phyloP scores from a whole-genome alignment of 2,329 filamentous ascomycete genomes.

The Trichoderma cornu-damae region DNA sequence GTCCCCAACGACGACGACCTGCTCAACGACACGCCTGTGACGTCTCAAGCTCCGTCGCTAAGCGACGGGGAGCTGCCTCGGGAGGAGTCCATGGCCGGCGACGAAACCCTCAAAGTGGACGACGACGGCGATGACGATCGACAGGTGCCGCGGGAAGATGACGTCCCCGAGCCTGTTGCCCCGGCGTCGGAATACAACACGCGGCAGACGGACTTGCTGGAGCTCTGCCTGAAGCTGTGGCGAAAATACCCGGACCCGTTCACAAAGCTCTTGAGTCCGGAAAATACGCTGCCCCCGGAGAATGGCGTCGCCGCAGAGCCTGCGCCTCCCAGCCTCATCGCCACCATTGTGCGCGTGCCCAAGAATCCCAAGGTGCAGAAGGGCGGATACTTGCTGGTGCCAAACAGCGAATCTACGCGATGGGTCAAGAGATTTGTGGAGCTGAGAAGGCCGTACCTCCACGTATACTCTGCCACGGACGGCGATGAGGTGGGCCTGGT shows the following conservation, averaged over 20 bases:
- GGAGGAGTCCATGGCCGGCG: conserved; percentile 24
- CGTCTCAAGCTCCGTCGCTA: conserved; percentile 40
- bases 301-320: conserved; percentile 52
- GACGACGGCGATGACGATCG: conserved; percentile 22
- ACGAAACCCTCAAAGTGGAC: conserved; percentile 23
- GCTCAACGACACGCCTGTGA: conserved; percentile 53
- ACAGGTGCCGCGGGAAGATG: conserved; percentile 22
- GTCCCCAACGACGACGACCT: conserved; percentile 53
- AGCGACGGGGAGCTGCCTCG: conserved; percentile 23
- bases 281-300: conserved; percentile 63
- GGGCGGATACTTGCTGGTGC: conserved; percentile 80
- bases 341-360: conserved; percentile 68
- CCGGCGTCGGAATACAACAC: conserved; percentile 42
- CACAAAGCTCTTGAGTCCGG: conserved; percentile 50
- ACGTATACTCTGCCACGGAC: conserved; percentile 78
- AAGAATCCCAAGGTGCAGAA: conserved; percentile 81
- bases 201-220: conserved; percentile 43
- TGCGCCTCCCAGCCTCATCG: conserved; percentile 60
- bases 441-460: conserved; percentile 82
- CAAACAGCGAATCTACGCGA: conserved; percentile 71
- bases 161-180: conserved; percentile 18
- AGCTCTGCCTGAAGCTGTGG: conserved; percentile 62
- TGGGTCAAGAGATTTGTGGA: conserved; percentile 95
- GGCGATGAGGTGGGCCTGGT: conserved; percentile 89
- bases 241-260: conserved; percentile 53